Percentiles rank a stretch among this genome's conserved stretches.
Conservation (phyloP, 2,329 filamentous ascomycete species). For the Zymoseptoria brevis region DNA sequence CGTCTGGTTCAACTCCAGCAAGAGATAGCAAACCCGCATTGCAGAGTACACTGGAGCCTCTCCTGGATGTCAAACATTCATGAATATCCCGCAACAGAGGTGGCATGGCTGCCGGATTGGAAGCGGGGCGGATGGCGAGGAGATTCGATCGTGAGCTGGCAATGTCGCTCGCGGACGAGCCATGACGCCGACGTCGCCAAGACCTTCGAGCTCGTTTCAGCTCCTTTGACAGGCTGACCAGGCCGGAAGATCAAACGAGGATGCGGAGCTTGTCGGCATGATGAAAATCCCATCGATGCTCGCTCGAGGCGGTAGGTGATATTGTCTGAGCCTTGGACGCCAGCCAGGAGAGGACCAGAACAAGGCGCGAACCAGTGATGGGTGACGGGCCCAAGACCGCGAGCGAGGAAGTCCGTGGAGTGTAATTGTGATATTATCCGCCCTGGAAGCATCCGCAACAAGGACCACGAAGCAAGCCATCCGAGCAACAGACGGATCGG, state of each 20-base stretch:
- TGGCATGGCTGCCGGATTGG: background rate
- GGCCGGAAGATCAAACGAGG: background rate
- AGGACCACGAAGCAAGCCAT: background rate
- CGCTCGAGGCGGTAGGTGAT: background rate
- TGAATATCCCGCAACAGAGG: background rate
- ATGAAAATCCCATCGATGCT: background rate
- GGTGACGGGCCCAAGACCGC: background rate
- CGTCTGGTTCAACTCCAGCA: background rate
- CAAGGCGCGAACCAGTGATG: background rate
- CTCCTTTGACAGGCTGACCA: background rate
- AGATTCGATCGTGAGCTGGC: no score
- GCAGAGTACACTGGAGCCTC: background rate
- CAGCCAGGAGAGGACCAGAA: background rate
- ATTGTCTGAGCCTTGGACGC: background rate
- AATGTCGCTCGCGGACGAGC: background rate
- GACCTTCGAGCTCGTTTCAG: background rate
- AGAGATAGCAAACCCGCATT: background rate
- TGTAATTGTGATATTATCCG: no score
- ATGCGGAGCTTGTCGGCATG: background rate
- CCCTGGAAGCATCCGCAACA: background rate
- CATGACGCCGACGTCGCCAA: background rate
- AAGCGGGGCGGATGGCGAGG: background rate
- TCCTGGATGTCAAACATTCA: background rate
- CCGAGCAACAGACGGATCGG: background rate
- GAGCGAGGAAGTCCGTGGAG: background rate